Evolutionary conservation across 164 flowering plant genomes (phyloP), one percentile per base, ranked within the genome.

Genomic region (Santalum album): DNA sequence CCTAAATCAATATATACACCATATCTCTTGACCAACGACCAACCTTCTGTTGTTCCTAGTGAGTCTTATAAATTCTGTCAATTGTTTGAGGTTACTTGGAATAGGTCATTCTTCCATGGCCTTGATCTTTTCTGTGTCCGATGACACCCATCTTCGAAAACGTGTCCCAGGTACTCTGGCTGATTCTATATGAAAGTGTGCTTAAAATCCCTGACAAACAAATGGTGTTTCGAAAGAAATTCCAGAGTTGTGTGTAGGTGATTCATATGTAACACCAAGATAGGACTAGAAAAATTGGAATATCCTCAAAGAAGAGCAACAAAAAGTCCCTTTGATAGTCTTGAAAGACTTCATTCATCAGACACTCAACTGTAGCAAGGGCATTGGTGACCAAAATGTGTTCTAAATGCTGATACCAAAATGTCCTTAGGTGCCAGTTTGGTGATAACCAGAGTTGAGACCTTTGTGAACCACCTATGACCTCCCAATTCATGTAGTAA

Each of bases 221-320:
- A 20, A 3, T 32, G 12, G n/a, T n/a, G n/a, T n/a, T n/a, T n/a
- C n/a, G n/a, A n/a, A n/a, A n/a, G n/a, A n/a, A n/a, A n/a, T n/a
- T n/a, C n/a, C n/a, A n/a, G n/a, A n/a, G n/a, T n/a, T n/a, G n/a
- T n/a, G n/a, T n/a, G n/a, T n/a, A n/a, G n/a, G n/a, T n/a, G n/a
- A n/a, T n/a, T n/a, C n/a, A n/a, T n/a, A n/a, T n/a, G n/a, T n/a
- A 12, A 1, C 0, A 19, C 36, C 52, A 12, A 3, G n/a, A n/a
- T 55, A 18, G 38, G 19, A 26, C 57, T 65, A n/a, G n/a, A 24
- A 59, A 68, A 1, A 69, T 17, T 7, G 60, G n/a, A 1, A 68
- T 63, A 19, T 69, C 62, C 49, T 64, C 40, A 54, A 69, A 65
- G 18, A 69, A 69, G 0, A 65, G 61, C 10, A 56, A 17, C 0